Conservation (phyloP, 768 basidiomycete genomes). For the Auricularia sp. region DNA sequence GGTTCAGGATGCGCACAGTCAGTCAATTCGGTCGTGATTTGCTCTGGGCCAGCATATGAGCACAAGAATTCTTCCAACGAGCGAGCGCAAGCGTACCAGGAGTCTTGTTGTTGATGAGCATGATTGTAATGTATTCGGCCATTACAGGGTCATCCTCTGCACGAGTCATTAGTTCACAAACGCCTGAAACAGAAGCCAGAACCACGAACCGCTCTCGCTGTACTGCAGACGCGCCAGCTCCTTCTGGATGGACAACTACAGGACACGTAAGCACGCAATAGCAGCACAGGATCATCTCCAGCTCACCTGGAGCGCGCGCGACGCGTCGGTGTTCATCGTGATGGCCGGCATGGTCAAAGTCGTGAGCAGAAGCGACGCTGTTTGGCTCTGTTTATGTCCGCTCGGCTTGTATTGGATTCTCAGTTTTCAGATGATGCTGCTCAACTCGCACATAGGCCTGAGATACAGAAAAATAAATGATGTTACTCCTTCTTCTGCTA, state of each 20-base stretch:
- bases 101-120: slow-evolving; percentile 90
- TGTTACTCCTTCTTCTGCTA: too few relatives aligned
- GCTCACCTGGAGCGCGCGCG: neutral
- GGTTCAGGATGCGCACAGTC: slow-evolving; percentile 42
- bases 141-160: slow-evolving; percentile 56
- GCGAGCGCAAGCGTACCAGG: slow-evolving; percentile 37
- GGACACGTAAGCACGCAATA: neutral
- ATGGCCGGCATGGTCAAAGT: neutral
- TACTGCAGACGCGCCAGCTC: slow-evolving; percentile 9
- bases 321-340: neutral
- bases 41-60: slow-evolving; percentile 34
- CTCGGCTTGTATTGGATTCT: neutral
- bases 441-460: too few relatives aligned
- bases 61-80: neutral
- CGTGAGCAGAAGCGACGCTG: neutral
- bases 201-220: neutral
- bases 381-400: neutral
- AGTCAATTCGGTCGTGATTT: slow-evolving; percentile 81
- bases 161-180: too few relatives aligned
- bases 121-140: slow-evolving; percentile 91
- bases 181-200: neutral
- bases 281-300: neutral
- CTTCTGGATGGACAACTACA: slow-evolving; percentile 11
- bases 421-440: too few relatives aligned
- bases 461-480: too few relatives aligned